Evolutionary conservation across 2,329 filamentous ascomycete species (phyloP).

Genomic region (Ascochyta clinopodiicola): DNA sequence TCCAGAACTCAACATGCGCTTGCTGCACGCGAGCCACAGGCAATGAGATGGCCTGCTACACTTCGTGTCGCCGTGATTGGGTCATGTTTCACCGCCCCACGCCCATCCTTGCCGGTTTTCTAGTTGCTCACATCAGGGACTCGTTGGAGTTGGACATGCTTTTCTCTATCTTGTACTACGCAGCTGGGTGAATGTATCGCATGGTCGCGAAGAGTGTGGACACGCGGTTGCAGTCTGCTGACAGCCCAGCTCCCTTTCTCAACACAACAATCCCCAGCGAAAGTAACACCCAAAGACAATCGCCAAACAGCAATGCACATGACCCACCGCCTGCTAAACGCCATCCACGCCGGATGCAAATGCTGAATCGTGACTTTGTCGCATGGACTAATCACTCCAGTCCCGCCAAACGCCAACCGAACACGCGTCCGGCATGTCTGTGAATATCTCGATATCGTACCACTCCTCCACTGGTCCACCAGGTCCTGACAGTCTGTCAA

Average conservation of each 20-base stretch:
- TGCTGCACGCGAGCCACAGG: slow-evolving; percentile 28
- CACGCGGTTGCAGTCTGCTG: slow-evolving; percentile 8
- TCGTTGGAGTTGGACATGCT: not conserved
- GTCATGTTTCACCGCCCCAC: slow-evolving; percentile 30
- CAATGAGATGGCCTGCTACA: slow-evolving; percentile 32
- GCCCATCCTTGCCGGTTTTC: slow-evolving; percentile 21
- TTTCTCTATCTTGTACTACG: slow-evolving; percentile 15
- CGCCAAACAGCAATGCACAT: slow-evolving; percentile 5
- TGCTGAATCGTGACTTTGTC: slow-evolving; percentile 19
- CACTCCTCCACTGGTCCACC: slow-evolving; percentile 55
- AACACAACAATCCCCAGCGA: not conserved
- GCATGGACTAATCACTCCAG: slow-evolving; percentile 46
- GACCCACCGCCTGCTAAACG: slow-evolving; percentile 13
- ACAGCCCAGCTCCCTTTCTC: not conserved
- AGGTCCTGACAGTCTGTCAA: slow-evolving; percentile 76
- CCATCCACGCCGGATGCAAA: slow-evolving; percentile 14
- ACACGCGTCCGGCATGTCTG: slow-evolving; percentile 54
- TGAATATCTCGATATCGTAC: slow-evolving; percentile 58
- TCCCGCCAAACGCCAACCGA: slow-evolving; percentile 55
- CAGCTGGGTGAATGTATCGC: not conserved
- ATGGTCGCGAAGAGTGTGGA: not conserved
- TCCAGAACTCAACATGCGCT: slow-evolving; percentile 25
- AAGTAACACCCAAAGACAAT: not conserved
- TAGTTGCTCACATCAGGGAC: slow-evolving; percentile 16
- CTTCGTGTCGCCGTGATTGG: slow-evolving; percentile 39